Evolutionary conservation across 148 eudicot species (phyloP).

Genomic region (Pouteria glomerata): DNA sequence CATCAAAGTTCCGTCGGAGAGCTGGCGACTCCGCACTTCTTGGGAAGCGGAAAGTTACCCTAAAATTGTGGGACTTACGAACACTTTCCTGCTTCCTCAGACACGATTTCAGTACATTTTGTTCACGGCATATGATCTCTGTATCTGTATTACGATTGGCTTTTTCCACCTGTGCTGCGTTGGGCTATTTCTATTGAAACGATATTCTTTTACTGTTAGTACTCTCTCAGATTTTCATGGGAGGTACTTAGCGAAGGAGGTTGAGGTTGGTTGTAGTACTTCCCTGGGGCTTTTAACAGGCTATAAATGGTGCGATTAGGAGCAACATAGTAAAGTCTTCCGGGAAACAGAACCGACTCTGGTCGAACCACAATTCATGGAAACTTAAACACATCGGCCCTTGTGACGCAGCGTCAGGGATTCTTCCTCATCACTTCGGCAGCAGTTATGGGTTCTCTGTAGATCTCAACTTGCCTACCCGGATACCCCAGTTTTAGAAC

Average conservation of each 20-base stretch:
- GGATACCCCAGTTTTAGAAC: constrained; percentile 23
- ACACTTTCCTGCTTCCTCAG: constrained; percentile 20
- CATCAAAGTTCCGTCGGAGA: too few species aligned
- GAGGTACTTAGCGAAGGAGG: too few species aligned
- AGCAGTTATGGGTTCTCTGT: constrained; percentile 20
- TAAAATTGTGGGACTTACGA: constrained; percentile 10
- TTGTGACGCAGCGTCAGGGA: constrained; percentile 21
- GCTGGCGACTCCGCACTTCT: neutral
- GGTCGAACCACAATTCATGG: constrained; percentile 19
- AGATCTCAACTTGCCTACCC: constrained; percentile 19
- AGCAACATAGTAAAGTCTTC: constrained; percentile 17
- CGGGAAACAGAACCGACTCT: constrained; percentile 18
- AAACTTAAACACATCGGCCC: constrained; percentile 24
- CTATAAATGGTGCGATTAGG: constrained; percentile 17
- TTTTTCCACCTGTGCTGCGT: neutral
- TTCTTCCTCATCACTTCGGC: constrained; percentile 22
- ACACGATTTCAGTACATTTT: constrained; percentile 17
- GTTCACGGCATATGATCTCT: neutral
- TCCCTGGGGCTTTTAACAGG: constrained; percentile 4
- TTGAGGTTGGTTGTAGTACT: too few species aligned
- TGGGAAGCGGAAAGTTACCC: constrained; percentile 21
- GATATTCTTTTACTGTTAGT: neutral
- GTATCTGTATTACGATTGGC: neutral
- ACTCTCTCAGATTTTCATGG: neutral
- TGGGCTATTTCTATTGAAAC: neutral